Percentiles rank a stretch among this genome's conserved stretches.
Conservation (phyloP, 2,329 filamentous ascomycete genomes). For the Juglanconis oblonga region DNA sequence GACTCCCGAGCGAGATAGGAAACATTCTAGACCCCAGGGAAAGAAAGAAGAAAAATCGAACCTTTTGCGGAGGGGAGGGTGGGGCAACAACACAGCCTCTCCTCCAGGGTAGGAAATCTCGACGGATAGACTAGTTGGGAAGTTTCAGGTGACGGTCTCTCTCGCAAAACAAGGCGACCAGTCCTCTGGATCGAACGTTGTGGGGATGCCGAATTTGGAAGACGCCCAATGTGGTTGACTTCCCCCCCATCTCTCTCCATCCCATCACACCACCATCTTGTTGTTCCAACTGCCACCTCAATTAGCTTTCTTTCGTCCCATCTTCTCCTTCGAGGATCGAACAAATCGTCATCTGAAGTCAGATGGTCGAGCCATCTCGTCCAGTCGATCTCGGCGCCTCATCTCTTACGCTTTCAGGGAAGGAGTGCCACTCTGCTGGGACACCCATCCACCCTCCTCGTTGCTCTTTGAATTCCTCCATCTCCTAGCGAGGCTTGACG, state of each 20-base stretch:
- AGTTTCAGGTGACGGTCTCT: neutral
- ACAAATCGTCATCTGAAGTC: neutral
- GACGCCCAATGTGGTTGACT: neutral
- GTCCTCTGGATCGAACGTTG: neutral
- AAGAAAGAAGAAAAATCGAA: neutral
- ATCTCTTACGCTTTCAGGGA: neutral
- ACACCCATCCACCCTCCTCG: neutral
- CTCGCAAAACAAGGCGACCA: neutral
- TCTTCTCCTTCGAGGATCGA: neutral
- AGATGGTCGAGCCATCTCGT: constrained; percentile 2
- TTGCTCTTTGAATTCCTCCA: neutral
- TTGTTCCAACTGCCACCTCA: neutral
- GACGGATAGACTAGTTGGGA: neutral
- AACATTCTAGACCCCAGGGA: constrained; percentile 5
- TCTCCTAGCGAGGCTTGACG: neutral
- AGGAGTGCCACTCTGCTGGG: neutral
- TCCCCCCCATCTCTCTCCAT: neutral
- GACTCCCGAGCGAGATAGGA: neutral
- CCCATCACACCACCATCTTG: neutral
- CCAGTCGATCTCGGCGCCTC: constrained; percentile 1
- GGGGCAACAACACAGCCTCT: too few relatives aligned
- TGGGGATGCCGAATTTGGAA: neutral
- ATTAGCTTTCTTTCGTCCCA: neutral
- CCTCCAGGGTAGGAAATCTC: neutral
- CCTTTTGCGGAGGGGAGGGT: neutral